Percentiles rank a stretch among this genome's conserved stretches.
These are phyloP conservation scores for Aspergillus japonicus DNA, from an alignment of 2,329 filamentous ascomycete genomes.

Conservation along the genomic window DNA sequence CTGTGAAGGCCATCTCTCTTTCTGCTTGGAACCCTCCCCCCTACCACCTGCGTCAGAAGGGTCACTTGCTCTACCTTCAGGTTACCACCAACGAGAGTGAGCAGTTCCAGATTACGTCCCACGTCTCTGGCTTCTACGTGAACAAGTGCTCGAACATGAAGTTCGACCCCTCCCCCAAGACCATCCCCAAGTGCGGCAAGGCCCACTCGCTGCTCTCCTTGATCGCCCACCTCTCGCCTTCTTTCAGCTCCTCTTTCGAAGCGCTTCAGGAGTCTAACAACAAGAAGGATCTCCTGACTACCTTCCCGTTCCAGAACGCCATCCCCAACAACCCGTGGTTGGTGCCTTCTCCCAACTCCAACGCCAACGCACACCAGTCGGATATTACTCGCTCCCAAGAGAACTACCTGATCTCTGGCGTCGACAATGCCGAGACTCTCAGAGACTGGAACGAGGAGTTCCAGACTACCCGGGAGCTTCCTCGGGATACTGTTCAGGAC, in stretches of 20 bases:
- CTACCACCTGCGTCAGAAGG: constrained; percentile 83
- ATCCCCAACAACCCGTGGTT: constrained; percentile 91
- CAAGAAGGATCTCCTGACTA: constrained; percentile 80
- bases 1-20: constrained; percentile 81
- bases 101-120: constrained; percentile 87
- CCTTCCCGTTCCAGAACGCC: constrained; percentile 93
- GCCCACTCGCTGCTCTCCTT: constrained; percentile 85
- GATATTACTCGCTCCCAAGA: constrained; percentile 91
- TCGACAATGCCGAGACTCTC: constrained; percentile 90
- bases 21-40: constrained; percentile 97
- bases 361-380: constrained; percentile 68
- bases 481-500: constrained; percentile 90
- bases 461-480: constrained; percentile 91
- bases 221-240: constrained; percentile 75
- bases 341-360: constrained; percentile 65
- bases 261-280: constrained; percentile 81
- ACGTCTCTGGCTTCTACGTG: constrained; percentile 93
- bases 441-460: constrained; percentile 99
- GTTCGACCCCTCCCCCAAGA: constrained; percentile 84
- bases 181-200: constrained; percentile 71
- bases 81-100: constrained; percentile 92
- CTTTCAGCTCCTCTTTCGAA: constrained; percentile 74
- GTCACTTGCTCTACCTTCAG: constrained; percentile 87
- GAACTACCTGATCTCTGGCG: constrained; percentile 82
- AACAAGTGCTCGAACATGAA: constrained; percentile 95